Base-by-base conservation (phyloP, 768 basidiomycete genomes). In the Termitomyces sp. region DNA sequence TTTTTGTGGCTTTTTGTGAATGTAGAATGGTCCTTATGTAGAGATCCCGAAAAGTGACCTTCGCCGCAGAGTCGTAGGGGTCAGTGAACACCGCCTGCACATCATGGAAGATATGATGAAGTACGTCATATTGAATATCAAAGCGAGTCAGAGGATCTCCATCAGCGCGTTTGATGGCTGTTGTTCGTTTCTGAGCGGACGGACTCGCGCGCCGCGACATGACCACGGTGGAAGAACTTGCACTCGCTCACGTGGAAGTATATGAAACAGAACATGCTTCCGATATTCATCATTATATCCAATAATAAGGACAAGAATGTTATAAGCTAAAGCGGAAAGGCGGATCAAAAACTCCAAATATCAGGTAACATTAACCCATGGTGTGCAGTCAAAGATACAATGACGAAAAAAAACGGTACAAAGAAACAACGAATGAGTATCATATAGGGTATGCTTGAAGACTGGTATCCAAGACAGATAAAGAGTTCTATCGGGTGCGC, bases 61-160 rank as follows among this genome's bases (percentile, higher is more conserved):
- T 74, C 63, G 61, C 59, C 23, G 61, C 41, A 55, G 65, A 46
- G 54, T 64, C 58, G 56, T 74, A 75, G 26, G 80, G 80, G 68
- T 80, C 72, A 52, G 82, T 79, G 67, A 84, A 84, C 51, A 78
- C 88, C 56, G 77, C 70, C 3, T 80, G 79, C 33, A 76, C 74
- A 75, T 95, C 85, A 60, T 79, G 78, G 74, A 95, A 96, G 66
- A 95, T 84, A 71, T 78, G 75, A 64, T 86, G 68, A 56, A 96
- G 85, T 54, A 95, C 81, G 74, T 94, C 91, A 71, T 85, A 88
- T 72, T 91, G 88, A 49, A 91, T 78, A 72, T 91, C 89, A 40
- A 72, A 72, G 51, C 89, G 82, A 48, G 81, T 81, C 23, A 91
- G 74, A 40, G 88, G 85, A 64, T 87, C 84, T 36, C 84, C 86